Evolutionary conservation across 352 stramenopile genomes (phyloP), one percentile per base, ranked within the genome.

Genomic region (Pythium rhizo-oryzae): DNA sequence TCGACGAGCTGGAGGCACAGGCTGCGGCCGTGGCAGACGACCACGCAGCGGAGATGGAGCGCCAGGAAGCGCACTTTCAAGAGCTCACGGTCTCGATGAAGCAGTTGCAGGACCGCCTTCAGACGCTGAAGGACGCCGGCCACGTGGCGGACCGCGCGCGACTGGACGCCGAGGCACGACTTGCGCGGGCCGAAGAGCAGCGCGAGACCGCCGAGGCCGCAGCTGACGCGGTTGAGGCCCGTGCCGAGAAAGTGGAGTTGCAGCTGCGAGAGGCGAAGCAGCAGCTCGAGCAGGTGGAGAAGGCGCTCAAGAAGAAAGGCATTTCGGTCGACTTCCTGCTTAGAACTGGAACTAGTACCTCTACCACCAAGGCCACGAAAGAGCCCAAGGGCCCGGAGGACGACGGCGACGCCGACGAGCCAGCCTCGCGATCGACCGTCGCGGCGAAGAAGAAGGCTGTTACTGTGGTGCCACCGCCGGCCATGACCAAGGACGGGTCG

Each of bases 251-350:
- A 51, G 21, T 51, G 12, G 71, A 84, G 24, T 33, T 41, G 2
- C 72, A 85, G 41, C 69, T 87, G 21, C 56, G 56, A 11, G 50
- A 79, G 4, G 63, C 73, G 23, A 56, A 41, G 41, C 43, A 61
- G 33, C 77, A 86, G 24, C 62, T 89, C 16, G 70, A 60, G 39
- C 61, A 73, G 19, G 37, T 90, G 7, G 80, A 88, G 54, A 74
- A 72, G 4, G 80, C 80, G 16, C 79, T 90, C 25, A 71, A 79
- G 65, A 77, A 77, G n/a, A 84, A 84, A 19, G 82, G 82, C 3
- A 86, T 90, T 67, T 86, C 82, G n/a, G 72, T 85, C 51, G 82
- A 87, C n/a, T 90, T 81, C 43, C 39, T 90, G 24, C 55, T 90
- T 19, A 89, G 80, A 67, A 65, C 76, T 4, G 49, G 44, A n/a